Base-by-base conservation (phyloP, 495 filamentous ascomycete genomes). In the Arthonia radiata region DNA sequence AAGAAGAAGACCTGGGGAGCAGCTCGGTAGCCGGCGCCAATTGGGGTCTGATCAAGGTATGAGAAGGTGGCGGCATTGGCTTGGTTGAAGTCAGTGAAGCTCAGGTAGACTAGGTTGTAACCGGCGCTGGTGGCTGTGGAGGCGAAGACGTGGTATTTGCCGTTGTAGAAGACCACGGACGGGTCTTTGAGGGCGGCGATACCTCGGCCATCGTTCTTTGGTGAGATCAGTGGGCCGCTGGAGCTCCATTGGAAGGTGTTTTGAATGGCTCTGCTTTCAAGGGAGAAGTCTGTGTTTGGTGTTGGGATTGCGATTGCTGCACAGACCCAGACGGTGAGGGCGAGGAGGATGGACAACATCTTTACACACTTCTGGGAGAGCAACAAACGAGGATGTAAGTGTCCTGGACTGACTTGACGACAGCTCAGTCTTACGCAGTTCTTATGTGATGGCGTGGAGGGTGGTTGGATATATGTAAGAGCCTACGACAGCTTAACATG, bases 181-280 rank as follows among this genome's bases (percentile, higher is more conserved):
- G 38, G 38, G 32, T 43, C 40, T 29, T 43, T 43, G 34, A 43
- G 30, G n/a, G 24, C 36, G n/a, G 25, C 37, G 25, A 39, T 35
- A 18, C 29, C 30, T 3, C 24, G 19, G 22, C 22, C 30, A 22
- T 40, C 37, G 23, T 28, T 31, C 26, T 38, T 36, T 2, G 40
- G 34, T 15, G 16, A 8, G 5, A 36, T 28, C 4, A 43, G 30
- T 4, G 35, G 18, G 12, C 24, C 34, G 13, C 31, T 34, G 19
- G 40, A 43, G 24, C 28, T 43, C 40, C 40, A 43, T 11, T 23
- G 16, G 32, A 40, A 43, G 10, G 26, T 36, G 5, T 28, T 30
- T 1, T 34, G 40, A 3, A 32, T 10, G 1, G 24, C 22, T 23
- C 25, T 15, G 25, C n/a, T 15, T 27, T 27, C n/a, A n/a, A n/a